Evolutionary conservation across 2,329 filamentous ascomycete genomes (phyloP).

Genomic region (Fusarium sp.): DNA sequence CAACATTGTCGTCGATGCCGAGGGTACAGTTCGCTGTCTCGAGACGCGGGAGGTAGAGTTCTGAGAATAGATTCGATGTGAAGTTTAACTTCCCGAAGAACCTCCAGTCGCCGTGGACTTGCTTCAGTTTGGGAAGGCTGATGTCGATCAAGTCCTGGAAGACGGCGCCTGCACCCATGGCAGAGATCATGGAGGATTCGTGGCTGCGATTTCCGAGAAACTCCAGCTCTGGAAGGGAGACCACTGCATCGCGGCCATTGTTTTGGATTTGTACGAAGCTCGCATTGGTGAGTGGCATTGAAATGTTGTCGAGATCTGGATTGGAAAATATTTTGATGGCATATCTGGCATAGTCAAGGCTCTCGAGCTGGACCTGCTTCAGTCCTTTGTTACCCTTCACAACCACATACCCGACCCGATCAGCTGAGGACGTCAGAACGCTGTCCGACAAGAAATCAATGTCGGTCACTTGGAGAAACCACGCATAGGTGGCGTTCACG

Average conservation of each 20-base stretch:
- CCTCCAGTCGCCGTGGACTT: background rate
- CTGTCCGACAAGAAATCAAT: background rate
- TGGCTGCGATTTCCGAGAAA: background rate
- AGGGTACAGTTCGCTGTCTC: background rate
- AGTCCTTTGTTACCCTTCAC: background rate
- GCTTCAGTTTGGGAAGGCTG: background rate
- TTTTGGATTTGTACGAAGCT: background rate
- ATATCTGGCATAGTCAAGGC: background rate
- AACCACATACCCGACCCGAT: background rate
- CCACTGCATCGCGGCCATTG: background rate
- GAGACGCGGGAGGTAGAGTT: background rate
- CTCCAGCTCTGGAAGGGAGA: background rate
- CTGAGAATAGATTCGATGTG: background rate
- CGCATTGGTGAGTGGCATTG: background rate
- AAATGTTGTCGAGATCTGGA: background rate
- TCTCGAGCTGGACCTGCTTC: background rate
- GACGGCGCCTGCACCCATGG: background rate
- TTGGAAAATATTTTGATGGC: background rate
- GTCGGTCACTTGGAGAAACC: background rate
- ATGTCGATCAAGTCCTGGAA: background rate
- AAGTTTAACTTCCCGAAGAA: background rate
- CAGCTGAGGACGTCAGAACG: background rate
- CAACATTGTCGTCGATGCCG: background rate
- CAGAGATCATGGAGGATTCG: background rate
- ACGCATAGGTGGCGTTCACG: background rate